Evolutionary conservation across 768 basidiomycete species (phyloP).

Genomic region (Phlegmacium glaucopus): DNA sequence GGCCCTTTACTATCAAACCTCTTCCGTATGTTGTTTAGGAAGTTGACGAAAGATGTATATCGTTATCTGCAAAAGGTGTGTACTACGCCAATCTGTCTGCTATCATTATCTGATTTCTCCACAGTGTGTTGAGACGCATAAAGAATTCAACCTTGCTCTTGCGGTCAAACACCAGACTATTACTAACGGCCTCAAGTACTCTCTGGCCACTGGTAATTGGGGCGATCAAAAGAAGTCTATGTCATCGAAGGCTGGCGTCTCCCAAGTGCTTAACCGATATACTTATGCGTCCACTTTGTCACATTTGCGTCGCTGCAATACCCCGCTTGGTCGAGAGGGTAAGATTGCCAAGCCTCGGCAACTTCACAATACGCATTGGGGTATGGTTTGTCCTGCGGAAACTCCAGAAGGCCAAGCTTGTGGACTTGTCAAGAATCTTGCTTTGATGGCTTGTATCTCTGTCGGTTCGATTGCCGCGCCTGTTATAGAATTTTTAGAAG

Average conservation of each 20-base stretch:
- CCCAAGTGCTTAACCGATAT: slow-evolving; percentile 97
- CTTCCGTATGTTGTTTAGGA: slow-evolving; percentile 97
- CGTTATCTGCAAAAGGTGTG: slow-evolving; percentile 93
- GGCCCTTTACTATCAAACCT: slow-evolving; percentile 95
- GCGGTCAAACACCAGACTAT: slow-evolving; percentile 98
- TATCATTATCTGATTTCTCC: slow-evolving; percentile 8
- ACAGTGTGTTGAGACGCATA: slow-evolving; percentile 94
- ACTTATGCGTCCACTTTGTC: slow-evolving; percentile 98
- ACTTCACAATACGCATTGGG: slow-evolving; percentile 99
- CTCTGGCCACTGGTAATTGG: slow-evolving; percentile 98
- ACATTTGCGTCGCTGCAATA: slow-evolving; percentile 96
- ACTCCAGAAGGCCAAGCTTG: slow-evolving; percentile 99
- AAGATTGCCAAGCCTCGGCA: slow-evolving; percentile 99
- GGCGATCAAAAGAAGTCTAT: slow-evolving; percentile 99
- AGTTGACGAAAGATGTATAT: slow-evolving; percentile 95
- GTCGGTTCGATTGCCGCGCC: slow-evolving; percentile 95
- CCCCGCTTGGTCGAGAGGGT: slow-evolving; percentile 95
- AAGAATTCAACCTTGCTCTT: slow-evolving; percentile 86
- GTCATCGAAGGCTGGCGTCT: slow-evolving; percentile 97
- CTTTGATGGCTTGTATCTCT: slow-evolving; percentile 96
- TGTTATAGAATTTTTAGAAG: slow-evolving; percentile 96
- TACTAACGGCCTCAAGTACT: slow-evolving; percentile 97
- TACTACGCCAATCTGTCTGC: slow-evolving; percentile 8
- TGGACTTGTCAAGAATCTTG: slow-evolving; percentile 97
- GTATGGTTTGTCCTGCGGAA: slow-evolving; percentile 99